A percentile compares a stretch with the other conserved stretches of the same genome.
Evolutionary conservation across 2,329 filamentous ascomycete genomes (phyloP).

Genomic region (Lasiodiplodia sp.): DNA sequence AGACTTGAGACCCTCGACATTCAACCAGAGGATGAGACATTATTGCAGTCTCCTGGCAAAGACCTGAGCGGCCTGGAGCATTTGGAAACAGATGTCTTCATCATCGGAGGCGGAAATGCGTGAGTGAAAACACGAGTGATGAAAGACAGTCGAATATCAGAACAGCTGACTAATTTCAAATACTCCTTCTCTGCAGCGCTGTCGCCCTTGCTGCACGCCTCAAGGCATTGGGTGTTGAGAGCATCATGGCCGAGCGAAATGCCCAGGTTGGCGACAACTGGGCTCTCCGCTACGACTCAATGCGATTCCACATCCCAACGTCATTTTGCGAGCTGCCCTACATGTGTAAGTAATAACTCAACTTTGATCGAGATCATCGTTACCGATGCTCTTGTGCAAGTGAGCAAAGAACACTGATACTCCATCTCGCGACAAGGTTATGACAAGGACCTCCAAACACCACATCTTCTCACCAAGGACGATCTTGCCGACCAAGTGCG

Average conservation of each 20-base stretch:
- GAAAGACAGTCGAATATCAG: not conserved
- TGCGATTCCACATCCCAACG: slow-evolving; percentile 49
- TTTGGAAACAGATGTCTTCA: slow-evolving; percentile 30
- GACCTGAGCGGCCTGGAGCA: not conserved
- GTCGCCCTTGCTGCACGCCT: slow-evolving; percentile 46
- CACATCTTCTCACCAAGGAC: slow-evolving; percentile 34
- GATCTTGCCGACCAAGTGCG: slow-evolving; percentile 32
- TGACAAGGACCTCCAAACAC: slow-evolving; percentile 5
- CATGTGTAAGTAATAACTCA: slow-evolving; percentile 36
- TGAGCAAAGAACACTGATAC: slow-evolving; percentile 32
- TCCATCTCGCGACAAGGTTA: slow-evolving; percentile 27
- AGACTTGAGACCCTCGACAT: slow-evolving; percentile 22
- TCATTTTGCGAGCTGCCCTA: slow-evolving; percentile 48
- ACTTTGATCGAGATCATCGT: not conserved
- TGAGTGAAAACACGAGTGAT: slow-evolving; percentile 7
- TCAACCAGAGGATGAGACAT: slow-evolving; percentile 20
- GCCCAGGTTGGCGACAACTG: slow-evolving; percentile 50
- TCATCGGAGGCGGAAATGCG: slow-evolving; percentile 31
- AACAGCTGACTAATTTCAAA: not conserved
- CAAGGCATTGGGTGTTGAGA: slow-evolving; percentile 48
- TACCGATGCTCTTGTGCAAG: not conserved
- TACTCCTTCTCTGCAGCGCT: slow-evolving; percentile 30
- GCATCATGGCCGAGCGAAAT: slow-evolving; percentile 48
- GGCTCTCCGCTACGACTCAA: slow-evolving; percentile 48
- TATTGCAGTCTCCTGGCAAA: slow-evolving; percentile 19